Evolutionary conservation across 2,329 filamentous ascomycete species (phyloP), one percentile per base, ranked within the genome.

Genomic region (Aspergillus puulaauensis): DNA sequence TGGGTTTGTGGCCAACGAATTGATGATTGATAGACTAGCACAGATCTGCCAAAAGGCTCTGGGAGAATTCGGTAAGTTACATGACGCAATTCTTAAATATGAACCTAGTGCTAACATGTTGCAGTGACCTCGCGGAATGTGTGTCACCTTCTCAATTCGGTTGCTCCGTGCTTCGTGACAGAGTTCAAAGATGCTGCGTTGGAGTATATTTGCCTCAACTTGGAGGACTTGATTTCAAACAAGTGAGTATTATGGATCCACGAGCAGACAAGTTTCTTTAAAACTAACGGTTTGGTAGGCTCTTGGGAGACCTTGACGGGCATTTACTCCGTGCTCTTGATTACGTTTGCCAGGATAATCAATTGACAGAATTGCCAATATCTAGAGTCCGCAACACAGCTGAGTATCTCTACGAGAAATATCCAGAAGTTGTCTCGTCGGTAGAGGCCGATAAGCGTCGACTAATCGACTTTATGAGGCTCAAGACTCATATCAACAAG

Each of bases 201-300:
- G 31, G 91, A 96, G 71, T 99, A 97, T 70, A 86, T 97, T 21
- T 96, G 92, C 67, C 79, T 96, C 45, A 96, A 96, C 68, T 81
- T 98, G 57, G 95, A 99, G 73, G 86, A 87, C 6, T 91, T 98
- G 82, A 85, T 99, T 51, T 92, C 97, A 68, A 96, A 96, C 61
- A 89, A 91, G 78, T 81, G 71, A 65, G 35, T 39, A 19, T 9
- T 27, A 24, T 23, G 40, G 8, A 33, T 33, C 12, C 17, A 14
- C 37, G 17, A 31, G 14, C 4, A 33, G 14, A 23, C 8, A 2
- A 21, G 11, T 23, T n/a, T 31, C 19, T 33, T 6, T 39, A 43
- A 19, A 21, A 43, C 35, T 67, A 40, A 69, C 64, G 57, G 35
- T 9, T 15, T 44, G 41, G 15, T 63, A 84, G 85, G 65, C 82